phyloP scores from a whole-genome alignment of 257 asterid species.

The Lycium ferocissimum region DNA sequence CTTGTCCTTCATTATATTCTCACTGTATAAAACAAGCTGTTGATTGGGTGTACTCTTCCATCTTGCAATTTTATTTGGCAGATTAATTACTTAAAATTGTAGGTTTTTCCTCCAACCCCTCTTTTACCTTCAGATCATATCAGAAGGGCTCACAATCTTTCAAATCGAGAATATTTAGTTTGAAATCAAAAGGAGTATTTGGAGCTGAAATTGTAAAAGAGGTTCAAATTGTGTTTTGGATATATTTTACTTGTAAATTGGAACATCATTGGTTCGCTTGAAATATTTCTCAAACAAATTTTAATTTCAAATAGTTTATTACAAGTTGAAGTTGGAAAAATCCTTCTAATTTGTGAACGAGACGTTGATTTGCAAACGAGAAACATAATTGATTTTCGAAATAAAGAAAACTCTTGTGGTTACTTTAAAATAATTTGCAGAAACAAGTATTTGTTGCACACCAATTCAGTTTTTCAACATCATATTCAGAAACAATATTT shows the following conservation, averaged over 20 bases:
- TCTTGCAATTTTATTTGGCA: not conserved
- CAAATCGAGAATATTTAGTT: not conserved
- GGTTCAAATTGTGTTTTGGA: too few relatives aligned
- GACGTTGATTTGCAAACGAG: too few relatives aligned
- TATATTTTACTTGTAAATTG: too few relatives aligned
- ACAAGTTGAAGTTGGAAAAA: not conserved
- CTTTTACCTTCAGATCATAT: not conserved
- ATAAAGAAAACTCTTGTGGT: not conserved
- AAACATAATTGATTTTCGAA: too few relatives aligned
- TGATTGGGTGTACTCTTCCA: not conserved
- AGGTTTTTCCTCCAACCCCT: not conserved
- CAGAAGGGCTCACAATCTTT: not conserved
- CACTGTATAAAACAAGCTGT: constrained; percentile 19
- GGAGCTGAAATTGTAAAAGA: not conserved
- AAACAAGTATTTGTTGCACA: not conserved
- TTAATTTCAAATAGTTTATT: not conserved
- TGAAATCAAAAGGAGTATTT: not conserved
- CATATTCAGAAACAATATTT: not conserved
- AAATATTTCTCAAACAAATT: not conserved
- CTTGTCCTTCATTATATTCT: not conserved
- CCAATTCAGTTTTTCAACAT: not conserved
- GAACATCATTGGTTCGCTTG: not conserved
- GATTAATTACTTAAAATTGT: not conserved
- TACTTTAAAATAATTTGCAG: not conserved
- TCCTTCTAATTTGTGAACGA: too few relatives aligned